phyloP scores from a whole-genome alignment of 2,329 filamentous ascomycete species.

The Exophiala phaeomuriformis region DNA sequence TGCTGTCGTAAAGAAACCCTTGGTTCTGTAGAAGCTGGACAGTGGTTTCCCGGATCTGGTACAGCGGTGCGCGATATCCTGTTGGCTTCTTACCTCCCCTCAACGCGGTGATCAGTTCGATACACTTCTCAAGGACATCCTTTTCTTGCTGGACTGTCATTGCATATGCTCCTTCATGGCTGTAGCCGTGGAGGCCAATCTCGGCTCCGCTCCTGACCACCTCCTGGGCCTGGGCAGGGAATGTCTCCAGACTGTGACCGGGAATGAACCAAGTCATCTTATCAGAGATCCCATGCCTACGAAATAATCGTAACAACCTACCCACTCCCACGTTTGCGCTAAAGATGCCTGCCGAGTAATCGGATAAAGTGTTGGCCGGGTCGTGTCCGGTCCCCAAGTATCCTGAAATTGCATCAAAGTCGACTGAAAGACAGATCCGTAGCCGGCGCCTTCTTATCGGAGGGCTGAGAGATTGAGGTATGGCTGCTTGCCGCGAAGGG shows the following conservation, averaged over 20 bases:
- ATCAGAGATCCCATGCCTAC: constrained; percentile 45
- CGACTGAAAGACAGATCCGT: constrained; percentile 36
- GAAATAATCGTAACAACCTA: constrained; percentile 49
- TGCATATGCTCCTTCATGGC: constrained; percentile 29
- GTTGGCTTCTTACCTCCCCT: constrained; percentile 40
- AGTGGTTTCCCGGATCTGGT: constrained; percentile 45
- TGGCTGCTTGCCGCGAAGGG: background rate
- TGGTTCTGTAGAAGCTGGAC: constrained; percentile 44
- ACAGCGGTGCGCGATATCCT: constrained; percentile 48
- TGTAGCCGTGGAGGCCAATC: constrained; percentile 40
- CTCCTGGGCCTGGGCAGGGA: constrained; percentile 44
- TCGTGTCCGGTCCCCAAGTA: constrained; percentile 52
- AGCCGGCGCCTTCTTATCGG: constrained; percentile 18
- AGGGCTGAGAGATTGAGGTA: constrained; percentile 7
- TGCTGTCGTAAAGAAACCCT: constrained; percentile 46
- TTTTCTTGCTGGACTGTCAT: constrained; percentile 44
- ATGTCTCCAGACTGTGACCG: constrained; percentile 53
- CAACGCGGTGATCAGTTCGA: constrained; percentile 38
- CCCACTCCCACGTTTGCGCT: constrained; percentile 51
- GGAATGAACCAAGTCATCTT: constrained; percentile 56
- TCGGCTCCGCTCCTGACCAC: constrained; percentile 46
- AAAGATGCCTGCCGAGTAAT: constrained; percentile 52
- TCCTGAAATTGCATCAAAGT: constrained; percentile 54
- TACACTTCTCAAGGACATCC: constrained; percentile 46
- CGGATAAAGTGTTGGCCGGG: constrained; percentile 48